Base-by-base conservation (phyloP, 305 asterid genomes). In the Solanum aculeatissimum region DNA sequence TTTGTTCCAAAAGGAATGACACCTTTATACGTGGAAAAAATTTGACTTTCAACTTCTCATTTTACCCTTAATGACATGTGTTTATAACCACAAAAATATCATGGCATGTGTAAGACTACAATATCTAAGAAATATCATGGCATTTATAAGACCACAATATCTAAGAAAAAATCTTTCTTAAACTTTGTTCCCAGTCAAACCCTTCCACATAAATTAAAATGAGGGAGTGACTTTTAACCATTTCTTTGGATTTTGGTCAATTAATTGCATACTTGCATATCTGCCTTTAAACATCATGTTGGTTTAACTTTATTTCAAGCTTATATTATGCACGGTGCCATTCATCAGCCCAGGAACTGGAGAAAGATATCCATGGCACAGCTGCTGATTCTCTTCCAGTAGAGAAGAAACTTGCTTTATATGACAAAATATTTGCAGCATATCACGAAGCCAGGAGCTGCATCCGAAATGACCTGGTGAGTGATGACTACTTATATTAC, bases 331-430 rank as follows among this genome's bases (percentile, higher is more conserved):
- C 84, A 55, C 66, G 84, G 74, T 71, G 40, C 81, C 69, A 83
- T 81, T 91, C 54, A 88, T 88, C 98, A 97, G 99, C 99, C 85
- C 98, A 95, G 91, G 99, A 97, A 71, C 88, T 94, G 89, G 99
- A 97, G 94, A 95, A 92, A 91, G 97, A 97, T 85, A 86, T 92
- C 80, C 91, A 83, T 87, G 97, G 97, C 68, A 89, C 98, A 83
- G 90, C 92, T 81, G 95, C 97, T 79, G 96, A 94, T 87, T 90
- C 97, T 27, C 87, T 94, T 83, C 90, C 94, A 13, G 89, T 93
- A 16, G 98, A 95, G 91, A 96, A 96, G 89, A 93, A 89, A 62
- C 88, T 95, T 84, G 91, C 84, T 83, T 78, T 94, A 80, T 96
- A 89, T 89, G 98, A 95, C 96, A 97, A 94, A 91, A 93, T 92